Conservation (phyloP, 768 basidiomycete species). For the Rhizopogon roseolus region DNA sequence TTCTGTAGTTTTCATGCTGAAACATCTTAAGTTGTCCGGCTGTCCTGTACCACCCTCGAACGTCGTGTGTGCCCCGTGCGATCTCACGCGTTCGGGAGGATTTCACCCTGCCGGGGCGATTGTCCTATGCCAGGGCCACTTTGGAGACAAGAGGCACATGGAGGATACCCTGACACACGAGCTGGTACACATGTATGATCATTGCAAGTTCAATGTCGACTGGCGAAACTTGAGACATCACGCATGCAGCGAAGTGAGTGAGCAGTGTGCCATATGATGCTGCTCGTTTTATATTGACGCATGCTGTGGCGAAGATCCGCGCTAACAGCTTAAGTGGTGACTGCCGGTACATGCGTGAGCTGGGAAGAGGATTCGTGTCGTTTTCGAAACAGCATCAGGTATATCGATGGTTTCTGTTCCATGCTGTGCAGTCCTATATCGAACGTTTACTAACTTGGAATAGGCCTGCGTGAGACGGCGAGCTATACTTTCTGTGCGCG, state of each 20-base stretch:
- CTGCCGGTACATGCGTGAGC: constrained; percentile 81
- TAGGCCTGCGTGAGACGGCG: constrained; percentile 89
- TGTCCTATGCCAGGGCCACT: constrained; percentile 80
- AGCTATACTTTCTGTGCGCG: constrained; percentile 74
- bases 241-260: constrained; percentile 90
- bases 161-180: constrained; percentile 94
- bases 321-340: constrained; percentile 94
- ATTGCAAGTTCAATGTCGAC: constrained; percentile 90
- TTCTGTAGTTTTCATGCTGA: constrained; percentile 83
- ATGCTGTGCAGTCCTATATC: constrained; percentile 7
- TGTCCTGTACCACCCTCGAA: constrained; percentile 67
- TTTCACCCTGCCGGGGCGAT: constrained; percentile 81
- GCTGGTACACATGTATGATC: constrained; percentile 92
- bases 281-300: background rate
- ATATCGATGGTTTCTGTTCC: constrained; percentile 6
- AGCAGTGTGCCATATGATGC: background rate
- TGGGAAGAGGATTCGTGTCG: constrained; percentile 66
- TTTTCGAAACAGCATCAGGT: constrained; percentile 97
- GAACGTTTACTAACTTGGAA: constrained; percentile 5
- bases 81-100: constrained; percentile 68
- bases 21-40: constrained; percentile 77
- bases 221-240: constrained; percentile 90
- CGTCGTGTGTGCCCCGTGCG: constrained; percentile 84
- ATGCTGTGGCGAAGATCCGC: constrained; percentile 66
- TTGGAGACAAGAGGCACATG: constrained; percentile 80